A percentile compares a stretch with the other conserved stretches of the same genome.
Evolutionary conservation across 2,329 filamentous ascomycete genomes (phyloP).

Genomic region (Epichloe gansuensis): DNA sequence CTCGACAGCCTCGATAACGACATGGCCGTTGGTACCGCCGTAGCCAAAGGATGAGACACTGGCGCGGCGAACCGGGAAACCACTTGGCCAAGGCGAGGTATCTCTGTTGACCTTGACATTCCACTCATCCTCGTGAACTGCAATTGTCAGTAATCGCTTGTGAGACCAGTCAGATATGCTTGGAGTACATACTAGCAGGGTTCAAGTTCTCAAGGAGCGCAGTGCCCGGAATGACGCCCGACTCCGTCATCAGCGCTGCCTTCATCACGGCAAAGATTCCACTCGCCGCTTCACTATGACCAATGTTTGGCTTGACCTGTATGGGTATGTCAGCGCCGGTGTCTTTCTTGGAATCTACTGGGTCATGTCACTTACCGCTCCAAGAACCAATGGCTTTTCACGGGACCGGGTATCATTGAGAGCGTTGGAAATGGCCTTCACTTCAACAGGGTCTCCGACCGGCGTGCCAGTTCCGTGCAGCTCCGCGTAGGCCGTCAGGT

Average conservation of each 20-base stretch:
- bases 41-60: conserved; percentile 4
- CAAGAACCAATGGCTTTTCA: too few relatives aligned
- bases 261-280: conserved; percentile 18
- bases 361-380: too few relatives aligned
- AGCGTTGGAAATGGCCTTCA: conserved; percentile 24
- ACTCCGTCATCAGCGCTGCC: conserved; percentile 13
- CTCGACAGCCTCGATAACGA: conserved; percentile 4
- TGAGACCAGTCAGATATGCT: too few relatives aligned
- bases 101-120: background rate
- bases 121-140: background rate
- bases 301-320: conserved; percentile 4
- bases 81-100: background rate
- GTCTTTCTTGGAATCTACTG: too few relatives aligned
- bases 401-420: conserved; percentile 13
- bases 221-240: conserved; percentile 11
- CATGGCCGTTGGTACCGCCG: conserved; percentile 6
- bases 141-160: too few relatives aligned
- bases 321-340: too few relatives aligned
- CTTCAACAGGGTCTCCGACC: conserved; percentile 35
- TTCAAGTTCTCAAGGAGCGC: background rate
- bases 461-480: conserved; percentile 30
- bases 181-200: background rate
- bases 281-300: conserved; percentile 16
- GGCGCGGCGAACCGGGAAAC: background rate
- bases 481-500: conserved; percentile 23